Base-by-base conservation (phyloP, 306 rosid genomes). In the Parietaria judaica region DNA sequence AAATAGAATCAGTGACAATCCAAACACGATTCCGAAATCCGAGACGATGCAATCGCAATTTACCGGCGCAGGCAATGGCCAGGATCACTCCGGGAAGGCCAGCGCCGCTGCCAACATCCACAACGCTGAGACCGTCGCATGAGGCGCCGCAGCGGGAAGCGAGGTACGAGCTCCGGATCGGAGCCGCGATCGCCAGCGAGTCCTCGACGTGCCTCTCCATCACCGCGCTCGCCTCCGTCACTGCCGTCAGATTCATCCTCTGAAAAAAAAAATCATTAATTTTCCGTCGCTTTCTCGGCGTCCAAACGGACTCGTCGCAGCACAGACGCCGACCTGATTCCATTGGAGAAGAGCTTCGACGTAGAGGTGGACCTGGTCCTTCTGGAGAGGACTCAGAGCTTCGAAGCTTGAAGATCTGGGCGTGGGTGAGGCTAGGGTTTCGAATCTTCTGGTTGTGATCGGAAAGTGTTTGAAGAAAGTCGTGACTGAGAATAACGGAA, bases 121-220 rank as follows among this genome's bases (percentile, higher is more conserved):
- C 81, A 3, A 92, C 79, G 14, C 75, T 79, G 51, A 88, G 54
- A 44, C 60, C 70, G 1, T 84, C 61, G 39, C 51, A 46, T 1
- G 81, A 64, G 49, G 15, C 14, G 17, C 69, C 57, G n/a, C n/a
- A n/a, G n/a, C n/a, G n/a, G n/a, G n/a, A n/a, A n/a, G n/a, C n/a
- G 57, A 86, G 78, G 54, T 82, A 86, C n/a, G 60, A 75, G 15
- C 74, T 76, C 36, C 69, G 78, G 14, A 92, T 55, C 6, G 96
- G 86, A 6, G 86, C 77, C 65, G 85, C 67, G 48, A 92, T 82
- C 4, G 98, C 83, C 7, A 92, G 96, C 34, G 95, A 92, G 62
- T 84, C 98, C 76, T 88, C 96, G 12, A 88, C 76, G 67, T 92
- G 98, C 69, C 98, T 78, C 71, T 88, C 94, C 98, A 92, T 86